Evolutionary conservation across 139 green algal species (phyloP).

Genomic region (Coelastrella sp.): DNA sequence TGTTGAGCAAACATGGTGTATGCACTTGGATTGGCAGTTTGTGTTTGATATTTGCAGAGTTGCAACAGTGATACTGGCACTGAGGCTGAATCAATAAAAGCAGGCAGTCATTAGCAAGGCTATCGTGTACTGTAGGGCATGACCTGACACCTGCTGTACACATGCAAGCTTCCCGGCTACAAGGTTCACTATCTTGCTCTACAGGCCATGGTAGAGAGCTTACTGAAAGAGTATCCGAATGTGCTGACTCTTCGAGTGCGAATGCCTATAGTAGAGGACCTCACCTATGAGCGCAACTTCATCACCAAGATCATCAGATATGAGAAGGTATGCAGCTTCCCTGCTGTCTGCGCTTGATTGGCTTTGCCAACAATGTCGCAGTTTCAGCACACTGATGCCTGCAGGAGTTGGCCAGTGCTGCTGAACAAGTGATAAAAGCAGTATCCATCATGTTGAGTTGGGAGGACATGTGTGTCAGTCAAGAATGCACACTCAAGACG

Average conservation of each 20-base stretch:
- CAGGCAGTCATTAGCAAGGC: too few relatives aligned
- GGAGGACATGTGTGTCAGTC: too few relatives aligned
- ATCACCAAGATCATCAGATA: conserved; percentile 99
- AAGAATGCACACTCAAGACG: background rate
- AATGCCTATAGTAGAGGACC: conserved; percentile 95
- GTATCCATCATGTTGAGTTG: too few relatives aligned
- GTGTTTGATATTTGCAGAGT: too few relatives aligned
- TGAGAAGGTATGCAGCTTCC: conserved; percentile 86
- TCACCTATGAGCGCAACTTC: conserved; percentile 96
- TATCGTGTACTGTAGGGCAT: too few relatives aligned
- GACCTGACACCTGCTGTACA: too few relatives aligned
- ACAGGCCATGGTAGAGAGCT: conserved; percentile 91
- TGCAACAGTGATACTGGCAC: too few relatives aligned
- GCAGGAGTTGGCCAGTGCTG: background rate
- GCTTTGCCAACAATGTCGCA: background rate
- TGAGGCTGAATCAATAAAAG: too few relatives aligned
- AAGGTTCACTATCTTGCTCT: background rate
- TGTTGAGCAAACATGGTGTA: too few relatives aligned
- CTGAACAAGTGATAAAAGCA: background rate
- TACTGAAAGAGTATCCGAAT: conserved; percentile 94
- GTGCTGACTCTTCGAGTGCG: conserved; percentile 93
- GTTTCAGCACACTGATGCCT: too few relatives aligned
- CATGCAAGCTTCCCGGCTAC: too few relatives aligned
- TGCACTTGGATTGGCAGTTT: too few relatives aligned
- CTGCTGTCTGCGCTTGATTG: conserved; percentile 6